Evolutionary conservation across 306 rosid species (phyloP).

Genomic region (Potentilla sterilis): DNA sequence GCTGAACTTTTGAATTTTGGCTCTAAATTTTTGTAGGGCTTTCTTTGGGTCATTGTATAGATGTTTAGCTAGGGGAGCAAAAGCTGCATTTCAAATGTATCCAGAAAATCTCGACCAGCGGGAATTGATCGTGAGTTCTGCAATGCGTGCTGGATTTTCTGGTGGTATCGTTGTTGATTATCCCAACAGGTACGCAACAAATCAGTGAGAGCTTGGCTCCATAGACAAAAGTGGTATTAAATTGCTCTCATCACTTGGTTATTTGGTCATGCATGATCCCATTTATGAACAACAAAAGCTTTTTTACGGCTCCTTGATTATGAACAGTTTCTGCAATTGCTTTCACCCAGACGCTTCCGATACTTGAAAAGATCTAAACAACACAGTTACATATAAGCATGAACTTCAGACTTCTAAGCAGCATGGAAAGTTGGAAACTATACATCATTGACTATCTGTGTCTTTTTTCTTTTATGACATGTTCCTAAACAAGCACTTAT

Average conservation of each 20-base stretch:
- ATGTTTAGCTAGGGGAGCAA: slow-evolving; percentile 80
- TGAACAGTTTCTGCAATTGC: not conserved
- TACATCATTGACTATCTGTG: not conserved
- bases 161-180: slow-evolving; percentile 91
- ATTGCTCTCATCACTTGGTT: not conserved
- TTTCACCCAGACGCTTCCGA: not conserved
- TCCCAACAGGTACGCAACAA: slow-evolving; percentile 74
- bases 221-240: not conserved
- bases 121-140: slow-evolving; percentile 69
- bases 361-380: not conserved
- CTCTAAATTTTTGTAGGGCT: slow-evolving; percentile 48
- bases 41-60: slow-evolving; percentile 84
- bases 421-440: not conserved
- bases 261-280: not conserved
- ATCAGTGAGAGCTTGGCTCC: not conserved
- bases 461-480: not conserved
- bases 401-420: not conserved
- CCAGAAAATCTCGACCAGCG: slow-evolving; percentile 75
- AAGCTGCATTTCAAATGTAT: slow-evolving; percentile 86
- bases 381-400: not conserved
- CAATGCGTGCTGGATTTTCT: slow-evolving; percentile 91
- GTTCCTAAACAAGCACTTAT: not conserved
- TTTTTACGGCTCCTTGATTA: not conserved
- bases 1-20: not conserved
- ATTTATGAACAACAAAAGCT: not conserved